phyloP scores from a whole-genome alignment of 2,329 filamentous ascomycete genomes.

The Aurifilum marmelostoma region DNA sequence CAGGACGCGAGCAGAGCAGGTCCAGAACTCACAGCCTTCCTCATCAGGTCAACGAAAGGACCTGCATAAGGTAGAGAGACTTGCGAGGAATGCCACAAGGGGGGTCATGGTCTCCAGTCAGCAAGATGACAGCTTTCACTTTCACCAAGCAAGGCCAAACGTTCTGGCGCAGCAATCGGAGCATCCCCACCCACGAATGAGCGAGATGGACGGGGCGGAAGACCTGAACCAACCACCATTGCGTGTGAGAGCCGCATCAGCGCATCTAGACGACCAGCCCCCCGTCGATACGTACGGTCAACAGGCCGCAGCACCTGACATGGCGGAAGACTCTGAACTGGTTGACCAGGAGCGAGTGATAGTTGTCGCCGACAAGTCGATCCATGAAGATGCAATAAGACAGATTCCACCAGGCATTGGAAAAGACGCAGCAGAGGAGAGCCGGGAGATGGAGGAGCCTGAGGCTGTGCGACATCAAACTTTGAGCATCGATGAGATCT shows the following conservation, averaged over 20 bases:
- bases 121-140: conserved; percentile 41
- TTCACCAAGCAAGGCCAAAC: conserved; percentile 33
- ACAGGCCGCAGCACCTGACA: neutral
- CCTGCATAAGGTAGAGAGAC: neutral
- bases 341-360: neutral
- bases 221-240: neutral
- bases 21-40: conserved; percentile 6
- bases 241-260: neutral
- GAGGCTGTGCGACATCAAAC: neutral
- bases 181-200: neutral
- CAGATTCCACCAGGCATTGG: neutral
- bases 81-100: neutral
- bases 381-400: neutral
- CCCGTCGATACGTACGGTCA: neutral
- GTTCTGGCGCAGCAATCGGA: neutral
- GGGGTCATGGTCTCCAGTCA: conserved; percentile 30
- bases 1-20: neutral
- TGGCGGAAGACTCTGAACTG: neutral
- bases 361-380: neutral
- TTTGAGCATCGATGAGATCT: neutral
- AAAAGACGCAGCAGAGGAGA: neutral
- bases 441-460: neutral
- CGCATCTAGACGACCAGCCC: neutral
- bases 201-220: neutral
- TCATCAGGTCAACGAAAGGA: neutral